These are phyloP conservation scores for Mortierella sp. DNA, from an alignment of 371 early-diverging fungal genomes.

Conservation along the genomic window DNA sequence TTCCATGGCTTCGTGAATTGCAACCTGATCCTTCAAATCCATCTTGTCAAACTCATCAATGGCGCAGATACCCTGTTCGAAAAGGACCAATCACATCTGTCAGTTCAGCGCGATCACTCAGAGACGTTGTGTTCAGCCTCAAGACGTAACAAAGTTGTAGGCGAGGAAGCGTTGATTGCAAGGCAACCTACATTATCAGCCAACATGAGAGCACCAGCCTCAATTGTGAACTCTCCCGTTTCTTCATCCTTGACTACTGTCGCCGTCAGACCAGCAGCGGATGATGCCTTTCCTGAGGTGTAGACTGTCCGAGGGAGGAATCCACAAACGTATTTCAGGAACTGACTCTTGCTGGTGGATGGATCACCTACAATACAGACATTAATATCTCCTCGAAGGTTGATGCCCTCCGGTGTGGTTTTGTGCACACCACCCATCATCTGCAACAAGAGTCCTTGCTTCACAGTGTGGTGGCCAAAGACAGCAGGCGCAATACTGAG, in stretches of 20 bases:
- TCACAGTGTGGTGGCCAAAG: conserved; percentile 97
- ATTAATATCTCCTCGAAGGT: conserved; percentile 98
- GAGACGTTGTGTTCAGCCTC: too few species aligned
- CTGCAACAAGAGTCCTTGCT: conserved; percentile 97
- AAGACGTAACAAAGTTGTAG: too few species aligned
- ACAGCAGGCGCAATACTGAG: conserved; percentile 96
- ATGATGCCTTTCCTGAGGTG: conserved; percentile 99
- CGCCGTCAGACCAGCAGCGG: conserved; percentile 99
- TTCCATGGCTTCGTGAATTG: conserved; percentile 99
- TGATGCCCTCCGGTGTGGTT: conserved; percentile 92
- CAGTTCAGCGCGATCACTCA: neutral
- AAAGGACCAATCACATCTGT: neutral
- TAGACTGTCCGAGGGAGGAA: conserved; percentile 96
- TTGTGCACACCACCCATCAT: conserved; percentile 98
- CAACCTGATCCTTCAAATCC: conserved; percentile 98
- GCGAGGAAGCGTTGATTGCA: too few species aligned
- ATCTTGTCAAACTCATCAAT: conserved; percentile 99
- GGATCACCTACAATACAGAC: conserved; percentile 99
- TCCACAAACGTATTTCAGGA: conserved; percentile 92
- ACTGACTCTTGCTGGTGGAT: conserved; percentile 97
- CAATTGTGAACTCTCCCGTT: conserved; percentile 99
- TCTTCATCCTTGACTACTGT: conserved; percentile 98
- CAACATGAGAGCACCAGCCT: conserved; percentile 99
- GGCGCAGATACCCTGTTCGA: conserved; percentile 93
- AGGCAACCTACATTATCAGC: conserved; percentile 90